Evolutionary conservation across 1,139 yeast species (phyloP), one percentile per base, ranked within the genome.

Genomic region (Zygosaccharomyces sapae): DNA sequence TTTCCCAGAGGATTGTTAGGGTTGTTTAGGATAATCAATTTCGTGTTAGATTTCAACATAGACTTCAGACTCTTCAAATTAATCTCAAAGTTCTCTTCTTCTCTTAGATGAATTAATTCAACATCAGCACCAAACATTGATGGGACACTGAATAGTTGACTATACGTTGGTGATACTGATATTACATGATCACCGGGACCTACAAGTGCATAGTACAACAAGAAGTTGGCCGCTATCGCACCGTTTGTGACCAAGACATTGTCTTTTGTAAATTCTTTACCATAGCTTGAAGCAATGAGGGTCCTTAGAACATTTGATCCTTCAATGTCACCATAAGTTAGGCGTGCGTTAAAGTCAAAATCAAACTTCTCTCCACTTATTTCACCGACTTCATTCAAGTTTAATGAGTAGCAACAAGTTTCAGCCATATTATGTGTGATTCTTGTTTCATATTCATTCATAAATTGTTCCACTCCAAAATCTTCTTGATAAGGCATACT

Each of bases 1-100:
- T 68, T 64, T 0, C 83, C 83, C 0, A 80, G 69, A 1, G 83
- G 83, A 54, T 79, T 79, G 55, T 77, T 75, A 5, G 83, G 83
- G 53, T 74, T 74, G 54, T 77, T 79, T 46, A 79, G 62, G 38
- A 77, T 71, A 41, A 79, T 65, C 33, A 77, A 55, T 55, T 73
- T 74, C 1, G 81, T 77, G 35, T 69, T 64, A 35, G 66, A 55
- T 20, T 59, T 56, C 9, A 71, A 56, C 53, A 74, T 57, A 19
- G 35, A 19, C 18, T 55, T 48, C 43, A 79, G 64, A 38, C 61
- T 59, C 2, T 55, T 58, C 20, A 77, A 41, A 47, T 73, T 67
- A 1, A 80, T 75, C 38, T 61, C 56, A 55, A 66, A 76, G 3
- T 58, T 55, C 38, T 73, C 68, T 13, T 69, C 71, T 29, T 59